Conservation (phyloP, 371 early-diverging fungal species). For the Coemansia sp. region DNA sequence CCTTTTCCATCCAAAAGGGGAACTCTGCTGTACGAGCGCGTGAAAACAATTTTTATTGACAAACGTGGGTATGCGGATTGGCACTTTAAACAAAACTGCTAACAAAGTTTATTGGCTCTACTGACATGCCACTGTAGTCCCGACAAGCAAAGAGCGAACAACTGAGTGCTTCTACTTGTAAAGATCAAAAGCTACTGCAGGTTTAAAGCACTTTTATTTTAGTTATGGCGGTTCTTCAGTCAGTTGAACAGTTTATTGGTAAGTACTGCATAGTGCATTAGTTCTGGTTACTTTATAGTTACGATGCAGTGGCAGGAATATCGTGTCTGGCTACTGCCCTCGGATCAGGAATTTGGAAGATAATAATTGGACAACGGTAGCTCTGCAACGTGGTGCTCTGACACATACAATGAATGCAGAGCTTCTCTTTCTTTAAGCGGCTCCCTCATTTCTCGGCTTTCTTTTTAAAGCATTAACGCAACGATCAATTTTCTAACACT, state of each 20-base stretch:
- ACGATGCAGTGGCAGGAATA: neutral
- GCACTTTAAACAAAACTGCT: neutral
- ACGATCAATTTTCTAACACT: neutral
- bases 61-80: too few species aligned
- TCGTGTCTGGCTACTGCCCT: neutral
- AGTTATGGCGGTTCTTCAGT: conserved; percentile 33
- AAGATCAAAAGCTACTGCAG: too few species aligned
- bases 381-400: neutral
- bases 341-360: too few species aligned
- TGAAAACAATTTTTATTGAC: neutral
- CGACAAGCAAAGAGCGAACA: neutral
- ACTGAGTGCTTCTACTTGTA: neutral
- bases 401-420: neutral
- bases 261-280: conserved; percentile 17
- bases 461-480: neutral
- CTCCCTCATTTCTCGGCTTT: neutral
- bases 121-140: neutral
- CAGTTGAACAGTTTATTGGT: conserved; percentile 45
- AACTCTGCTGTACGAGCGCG: conserved; percentile 5
- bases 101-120: neutral
- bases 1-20: neutral
- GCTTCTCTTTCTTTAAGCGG: neutral
- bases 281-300: neutral
- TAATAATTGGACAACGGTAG: too few species aligned
- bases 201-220: too few species aligned